Evolutionary conservation across 2,329 filamentous ascomycete species (phyloP).

Genomic region (Fusarium longipes): DNA sequence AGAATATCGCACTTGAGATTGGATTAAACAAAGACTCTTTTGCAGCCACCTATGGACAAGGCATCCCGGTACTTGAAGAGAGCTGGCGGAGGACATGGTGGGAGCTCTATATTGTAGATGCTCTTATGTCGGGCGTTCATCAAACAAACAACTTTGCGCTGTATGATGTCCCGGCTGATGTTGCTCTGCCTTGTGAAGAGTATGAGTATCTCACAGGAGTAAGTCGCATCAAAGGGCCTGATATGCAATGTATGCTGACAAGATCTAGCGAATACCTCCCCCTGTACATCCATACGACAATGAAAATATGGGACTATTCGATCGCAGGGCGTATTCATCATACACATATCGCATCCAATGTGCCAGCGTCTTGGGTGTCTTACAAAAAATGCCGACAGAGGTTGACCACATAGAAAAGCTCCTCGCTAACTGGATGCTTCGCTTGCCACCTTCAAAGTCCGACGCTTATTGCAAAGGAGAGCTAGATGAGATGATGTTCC

Average conservation of each 20-base stretch:
- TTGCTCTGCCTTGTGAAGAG: slow-evolving; percentile 8
- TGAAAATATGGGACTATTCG: not conserved
- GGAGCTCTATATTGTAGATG: slow-evolving; percentile 16
- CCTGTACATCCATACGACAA: not conserved
- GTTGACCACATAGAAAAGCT: slow-evolving; percentile 1
- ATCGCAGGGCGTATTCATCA: not conserved
- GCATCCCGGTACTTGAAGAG: not conserved
- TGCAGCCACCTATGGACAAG: not conserved
- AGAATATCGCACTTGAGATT: not conserved
- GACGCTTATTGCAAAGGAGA: not conserved
- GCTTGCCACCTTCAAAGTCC: not conserved
- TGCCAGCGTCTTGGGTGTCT: slow-evolving; percentile 1
- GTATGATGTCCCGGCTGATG: not conserved
- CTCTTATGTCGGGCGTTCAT: slow-evolving; percentile 8
- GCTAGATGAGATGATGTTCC: slow-evolving; percentile 11
- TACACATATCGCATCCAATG: slow-evolving; percentile 10
- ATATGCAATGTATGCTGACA: not conserved
- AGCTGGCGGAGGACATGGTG: slow-evolving; percentile 18
- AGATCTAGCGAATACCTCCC: not conserved
- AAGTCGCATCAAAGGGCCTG: not conserved
- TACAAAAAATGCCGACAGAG: not conserved
- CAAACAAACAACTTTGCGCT: slow-evolving; percentile 5
- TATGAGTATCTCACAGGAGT: not conserved
- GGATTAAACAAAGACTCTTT: not conserved
- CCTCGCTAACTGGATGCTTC: slow-evolving; percentile 11